Conservation (phyloP, 257 asterid species). For the Solanum ossicruentum region DNA sequence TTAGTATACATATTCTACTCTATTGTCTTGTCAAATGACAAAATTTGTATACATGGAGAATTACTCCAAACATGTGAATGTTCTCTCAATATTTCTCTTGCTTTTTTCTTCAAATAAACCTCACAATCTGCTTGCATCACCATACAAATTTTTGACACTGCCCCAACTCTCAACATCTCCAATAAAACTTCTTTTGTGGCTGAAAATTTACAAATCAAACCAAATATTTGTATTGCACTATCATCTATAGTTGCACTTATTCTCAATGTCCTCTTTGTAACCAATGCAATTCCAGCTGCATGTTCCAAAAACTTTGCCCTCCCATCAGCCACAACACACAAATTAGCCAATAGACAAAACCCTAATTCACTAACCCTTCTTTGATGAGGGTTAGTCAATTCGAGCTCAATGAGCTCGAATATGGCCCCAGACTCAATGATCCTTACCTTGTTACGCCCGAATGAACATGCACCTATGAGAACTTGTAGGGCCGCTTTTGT, state of each 20-base stretch:
- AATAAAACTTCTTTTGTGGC: constrained; percentile 26
- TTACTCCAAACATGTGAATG: constrained; percentile 36
- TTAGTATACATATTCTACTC: neutral
- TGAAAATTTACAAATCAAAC: constrained; percentile 26
- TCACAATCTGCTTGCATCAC: constrained; percentile 31
- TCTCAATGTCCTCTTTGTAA: constrained; percentile 30
- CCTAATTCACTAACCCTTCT: constrained; percentile 35
- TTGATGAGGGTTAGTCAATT: constrained; percentile 9
- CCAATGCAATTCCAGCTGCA: constrained; percentile 40
- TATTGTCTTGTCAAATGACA: constrained; percentile 7
- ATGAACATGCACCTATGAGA: constrained; percentile 14
- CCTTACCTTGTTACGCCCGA: constrained; percentile 26
- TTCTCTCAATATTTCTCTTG: constrained; percentile 35
- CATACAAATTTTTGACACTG: constrained; percentile 43
- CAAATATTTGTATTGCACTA: constrained; percentile 29
- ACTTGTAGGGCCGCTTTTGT: constrained; percentile 20
- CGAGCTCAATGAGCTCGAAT: constrained; percentile 31
- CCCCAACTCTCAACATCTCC: constrained; percentile 48
- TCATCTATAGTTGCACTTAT: constrained; percentile 33
- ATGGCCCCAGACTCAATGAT: constrained; percentile 35
- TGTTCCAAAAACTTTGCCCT: constrained; percentile 46
- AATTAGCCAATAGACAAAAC: constrained; percentile 26
- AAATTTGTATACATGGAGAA: constrained; percentile 31
- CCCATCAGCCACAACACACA: constrained; percentile 49
- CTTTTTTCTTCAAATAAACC: constrained; percentile 24